A percentile compares a stretch with the other conserved stretches of the same genome.
These are phyloP conservation scores for Aspergillus texensis DNA, from an alignment of 2,329 filamentous ascomycete species.

Conservation along the genomic window DNA sequence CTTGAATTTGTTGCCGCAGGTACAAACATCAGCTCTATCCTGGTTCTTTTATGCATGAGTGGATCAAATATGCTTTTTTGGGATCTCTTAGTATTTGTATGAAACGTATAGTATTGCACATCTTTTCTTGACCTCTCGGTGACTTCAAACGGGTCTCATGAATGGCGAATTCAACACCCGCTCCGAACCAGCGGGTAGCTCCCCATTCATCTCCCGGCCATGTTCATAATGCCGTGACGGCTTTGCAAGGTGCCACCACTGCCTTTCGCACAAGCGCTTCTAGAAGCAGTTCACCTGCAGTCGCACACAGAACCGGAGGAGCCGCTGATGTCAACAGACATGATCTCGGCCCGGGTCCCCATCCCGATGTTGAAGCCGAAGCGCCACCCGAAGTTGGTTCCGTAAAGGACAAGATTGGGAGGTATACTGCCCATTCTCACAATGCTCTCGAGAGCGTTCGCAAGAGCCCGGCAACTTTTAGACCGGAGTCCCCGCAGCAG, in stretches of 20 bases:
- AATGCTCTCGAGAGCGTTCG: conserved; percentile 18
- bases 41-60: background rate
- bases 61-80: background rate
- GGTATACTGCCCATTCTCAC: conserved; percentile 31
- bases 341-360: conserved; percentile 13
- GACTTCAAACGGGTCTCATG: conserved; percentile 24
- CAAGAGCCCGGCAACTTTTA: conserved; percentile 15
- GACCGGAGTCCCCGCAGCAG: conserved; percentile 29
- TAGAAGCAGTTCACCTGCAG: conserved; percentile 20
- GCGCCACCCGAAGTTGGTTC: conserved; percentile 35
- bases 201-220: conserved; percentile 27
- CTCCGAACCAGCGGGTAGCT: conserved; percentile 33
- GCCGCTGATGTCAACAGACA: conserved; percentile 22
- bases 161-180: conserved; percentile 33
- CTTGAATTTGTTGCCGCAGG: background rate
- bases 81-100: background rate
- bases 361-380: conserved; percentile 24
- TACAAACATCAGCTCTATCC: background rate
- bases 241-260: conserved; percentile 41
- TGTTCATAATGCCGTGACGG: conserved; percentile 24
- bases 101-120: background rate
- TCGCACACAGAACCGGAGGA: conserved; percentile 21
- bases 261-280: conserved; percentile 35
- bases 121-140: background rate
- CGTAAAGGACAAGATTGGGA: conserved; percentile 43